These are phyloP conservation scores for Chondrostereum purpureum DNA, from an alignment of 1,284 basidiomycete genomes.

Conservation along the genomic window DNA sequence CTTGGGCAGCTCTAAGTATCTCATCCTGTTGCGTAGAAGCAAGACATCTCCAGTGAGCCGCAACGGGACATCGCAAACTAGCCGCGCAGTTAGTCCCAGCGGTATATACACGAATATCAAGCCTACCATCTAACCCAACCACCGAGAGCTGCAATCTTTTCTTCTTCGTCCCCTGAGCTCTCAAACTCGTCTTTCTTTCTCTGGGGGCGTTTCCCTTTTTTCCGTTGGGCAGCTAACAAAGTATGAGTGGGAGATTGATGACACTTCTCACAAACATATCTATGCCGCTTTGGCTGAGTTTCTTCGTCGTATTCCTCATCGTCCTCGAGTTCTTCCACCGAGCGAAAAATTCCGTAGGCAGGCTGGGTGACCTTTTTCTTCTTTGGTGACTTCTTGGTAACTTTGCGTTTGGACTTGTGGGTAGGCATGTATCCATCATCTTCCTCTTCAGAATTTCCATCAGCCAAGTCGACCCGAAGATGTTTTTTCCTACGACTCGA, in stretches of 20 bases:
- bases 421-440: conserved; percentile 21
- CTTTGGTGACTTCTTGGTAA: conserved; percentile 24
- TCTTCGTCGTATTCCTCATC: conserved; percentile 50
- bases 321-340: conserved; percentile 48
- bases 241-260: conserved; percentile 51
- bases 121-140: conserved; percentile 84
- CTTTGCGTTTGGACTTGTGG: conserved; percentile 16
- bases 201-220: conserved; percentile 18
- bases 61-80: conserved; percentile 72
- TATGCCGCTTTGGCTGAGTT: conserved; percentile 51
- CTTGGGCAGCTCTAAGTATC: conserved; percentile 58
- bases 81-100: conserved; percentile 6
- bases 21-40: conserved; percentile 61
- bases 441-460: conserved; percentile 27
- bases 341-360: conserved; percentile 62
- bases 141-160: conserved; percentile 49
- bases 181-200: conserved; percentile 41
- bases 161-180: conserved; percentile 52
- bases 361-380: conserved; percentile 42
- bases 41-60: conserved; percentile 78
- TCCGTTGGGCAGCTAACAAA: conserved; percentile 30
- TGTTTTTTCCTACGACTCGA: conserved; percentile 32
- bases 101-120: too few relatives aligned
- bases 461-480: conserved; percentile 29
- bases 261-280: conserved; percentile 67